phyloP scores from a whole-genome alignment of 768 basidiomycete genomes.

The Wakefieldia striispora region DNA sequence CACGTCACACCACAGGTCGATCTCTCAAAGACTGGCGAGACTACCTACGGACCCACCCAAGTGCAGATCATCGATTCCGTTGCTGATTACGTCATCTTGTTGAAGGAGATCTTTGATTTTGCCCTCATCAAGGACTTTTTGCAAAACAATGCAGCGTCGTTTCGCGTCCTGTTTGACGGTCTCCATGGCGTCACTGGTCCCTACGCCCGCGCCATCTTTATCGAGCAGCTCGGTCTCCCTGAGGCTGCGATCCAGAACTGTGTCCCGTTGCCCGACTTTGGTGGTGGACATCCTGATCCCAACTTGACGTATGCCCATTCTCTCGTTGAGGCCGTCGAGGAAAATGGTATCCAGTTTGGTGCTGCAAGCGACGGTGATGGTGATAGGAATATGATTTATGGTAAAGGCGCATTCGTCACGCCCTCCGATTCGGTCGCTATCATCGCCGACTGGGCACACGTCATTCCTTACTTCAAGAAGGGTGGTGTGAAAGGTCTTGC shows the following conservation, averaged over 20 bases:
- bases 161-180: conserved; percentile 92
- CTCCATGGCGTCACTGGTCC: conserved; percentile 97
- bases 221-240: conserved; percentile 78
- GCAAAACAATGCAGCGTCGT: conserved; percentile 58
- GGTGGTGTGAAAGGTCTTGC: conserved; percentile 94
- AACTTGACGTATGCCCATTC: conserved; percentile 96
- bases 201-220: conserved; percentile 86
- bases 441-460: conserved; percentile 95
- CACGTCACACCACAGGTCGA: conserved; percentile 54
- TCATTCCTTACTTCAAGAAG: conserved; percentile 86
- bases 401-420: conserved; percentile 95
- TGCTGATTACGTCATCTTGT: conserved; percentile 77
- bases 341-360: conserved; percentile 82
- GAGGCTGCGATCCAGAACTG: conserved; percentile 87
- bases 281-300: conserved; percentile 97
- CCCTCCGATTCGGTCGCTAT: conserved; percentile 98
- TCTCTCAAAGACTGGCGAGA: conserved; percentile 77
- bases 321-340: conserved; percentile 91
- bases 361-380: conserved; percentile 98
- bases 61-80: conserved; percentile 96
- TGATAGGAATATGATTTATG: conserved; percentile 99
- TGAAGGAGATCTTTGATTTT: conserved; percentile 94
- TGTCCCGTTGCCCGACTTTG: conserved; percentile 90
- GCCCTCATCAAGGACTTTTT: conserved; percentile 89
- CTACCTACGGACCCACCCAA: conserved; percentile 75